Evolutionary conservation across 2,329 filamentous ascomycete genomes (phyloP), one percentile per base, ranked within the genome.

Genomic region (Pseudogymnoascus sp.): DNA sequence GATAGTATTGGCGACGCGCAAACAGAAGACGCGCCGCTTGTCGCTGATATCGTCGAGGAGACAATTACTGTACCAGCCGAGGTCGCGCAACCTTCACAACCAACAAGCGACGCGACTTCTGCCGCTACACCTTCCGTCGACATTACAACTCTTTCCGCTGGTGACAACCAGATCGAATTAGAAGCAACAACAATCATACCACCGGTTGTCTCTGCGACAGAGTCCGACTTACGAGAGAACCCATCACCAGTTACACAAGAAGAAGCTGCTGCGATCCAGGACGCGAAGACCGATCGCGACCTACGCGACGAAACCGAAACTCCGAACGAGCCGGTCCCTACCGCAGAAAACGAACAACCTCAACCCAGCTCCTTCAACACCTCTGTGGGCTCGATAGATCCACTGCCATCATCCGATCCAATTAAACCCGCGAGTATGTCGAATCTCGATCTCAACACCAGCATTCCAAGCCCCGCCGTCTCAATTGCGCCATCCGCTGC

Each of bases 161-260:
- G 23, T 9, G 44, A 53, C 44, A 53, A 53, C 44, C 44, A 53
- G n/a, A 53, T 53, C n/a, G 44, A 53, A 53, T 53, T 53, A 17
- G 33, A 66, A 7, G 66, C 66, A 7, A 46, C 69, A 9, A 69
- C 70, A 13, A 65, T 70, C 17, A 65, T 73, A n/a, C 69, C 70
- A 40, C 70, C 71, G 13, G 64, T 72, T 7, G 66, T 74, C 21
- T 71, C 73, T 17, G 68, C 71, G 53, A 67, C 61, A 62, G 69
- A 71, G 40, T 74, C 72, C 35, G 72, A 74, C 65, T 63, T 74
- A 23, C 63, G 71, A 63, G 66, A 73, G 37, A 64, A 67, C 31
- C 62, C 60, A 17, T 15, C 31, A 13, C 64, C 56, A 37, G 62
- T 46, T 29, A 50, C 50, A 59, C 62, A 63, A 53, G 61, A 63